These are phyloP conservation scores for Pigoraptor vietnamica DNA, from an alignment of 78 protist genomes.

Conservation along the genomic window DNA sequence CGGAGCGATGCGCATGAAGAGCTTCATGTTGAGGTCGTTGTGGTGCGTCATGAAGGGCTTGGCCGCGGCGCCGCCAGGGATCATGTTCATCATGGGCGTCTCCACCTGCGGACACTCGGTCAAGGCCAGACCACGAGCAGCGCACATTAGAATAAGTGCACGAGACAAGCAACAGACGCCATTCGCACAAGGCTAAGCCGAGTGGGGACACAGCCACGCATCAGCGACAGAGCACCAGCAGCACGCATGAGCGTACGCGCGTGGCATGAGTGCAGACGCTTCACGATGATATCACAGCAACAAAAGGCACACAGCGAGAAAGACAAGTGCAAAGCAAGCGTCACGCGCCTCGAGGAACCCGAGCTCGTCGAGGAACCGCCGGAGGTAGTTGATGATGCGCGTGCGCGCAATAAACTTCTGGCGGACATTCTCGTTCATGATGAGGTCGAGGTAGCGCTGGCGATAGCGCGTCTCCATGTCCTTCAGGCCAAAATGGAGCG, in stretches of 20 bases:
- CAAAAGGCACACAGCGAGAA: not conserved
- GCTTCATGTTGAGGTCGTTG: conserved; percentile 89
- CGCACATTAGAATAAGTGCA: too few relatives aligned
- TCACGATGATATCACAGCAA: not conserved
- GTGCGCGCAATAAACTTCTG: conserved; percentile 70
- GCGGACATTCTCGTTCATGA: conserved; percentile 71
- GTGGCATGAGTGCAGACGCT: not conserved
- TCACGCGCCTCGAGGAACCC: conserved; percentile 78
- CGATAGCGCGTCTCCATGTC: conserved; percentile 80
- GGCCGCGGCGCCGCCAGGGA: conserved; percentile 99
- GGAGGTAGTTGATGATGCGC: conserved; percentile 76
- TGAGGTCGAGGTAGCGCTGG: conserved; percentile 95
- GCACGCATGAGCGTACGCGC: too few relatives aligned
- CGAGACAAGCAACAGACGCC: too few relatives aligned
- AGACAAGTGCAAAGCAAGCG: not conserved
- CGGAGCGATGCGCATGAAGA: conserved; percentile 99
- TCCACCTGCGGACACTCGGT: conserved; percentile 64
- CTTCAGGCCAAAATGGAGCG: conserved; percentile 26
- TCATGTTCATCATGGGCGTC: conserved; percentile 97
- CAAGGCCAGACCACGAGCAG: too few relatives aligned
- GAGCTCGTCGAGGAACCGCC: conserved; percentile 66
- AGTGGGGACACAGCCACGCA: too few relatives aligned
- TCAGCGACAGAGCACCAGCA: too few relatives aligned
- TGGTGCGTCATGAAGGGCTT: conserved; percentile 98
- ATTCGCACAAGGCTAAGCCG: too few relatives aligned